Percentiles rank a stretch among this genome's conserved stretches.
phyloP scores from a whole-genome alignment of 441 rosid species.

The Sinapis alba region DNA sequence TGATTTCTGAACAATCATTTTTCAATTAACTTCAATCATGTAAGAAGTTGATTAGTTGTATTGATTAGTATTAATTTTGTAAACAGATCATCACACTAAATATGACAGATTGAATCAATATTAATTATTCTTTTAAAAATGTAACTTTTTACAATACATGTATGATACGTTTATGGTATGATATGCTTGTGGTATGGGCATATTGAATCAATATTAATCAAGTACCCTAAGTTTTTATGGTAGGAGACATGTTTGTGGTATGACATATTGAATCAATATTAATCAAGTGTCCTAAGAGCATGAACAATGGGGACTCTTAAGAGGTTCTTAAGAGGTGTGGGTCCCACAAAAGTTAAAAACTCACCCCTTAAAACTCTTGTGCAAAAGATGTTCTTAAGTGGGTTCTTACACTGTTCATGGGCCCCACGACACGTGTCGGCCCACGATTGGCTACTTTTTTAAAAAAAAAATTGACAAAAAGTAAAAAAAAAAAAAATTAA shows the following conservation, averaged over 20 bases:
- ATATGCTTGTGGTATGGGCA: neutral
- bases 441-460: too few relatives aligned
- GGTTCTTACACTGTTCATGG: too few relatives aligned
- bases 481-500: too few relatives aligned
- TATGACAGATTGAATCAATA: too few relatives aligned
- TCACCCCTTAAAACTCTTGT: too few relatives aligned
- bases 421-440: too few relatives aligned
- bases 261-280: neutral
- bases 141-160: neutral
- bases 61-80: neutral
- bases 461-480: too few relatives aligned
- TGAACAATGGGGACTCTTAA: too few relatives aligned
- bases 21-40: neutral
- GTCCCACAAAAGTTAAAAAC: too few relatives aligned
- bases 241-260: neutral
- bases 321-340: too few relatives aligned
- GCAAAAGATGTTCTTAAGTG: too few relatives aligned
- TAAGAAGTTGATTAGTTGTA: neutral
- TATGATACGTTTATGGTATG: neutral
- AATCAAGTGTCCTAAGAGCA: neutral
- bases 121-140: neutral
- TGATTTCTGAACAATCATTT: slow-evolving; percentile 6
- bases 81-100: too few relatives aligned
- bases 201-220: neutral
- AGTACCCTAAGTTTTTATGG: neutral